Base-by-base conservation (phyloP, 2,329 filamentous ascomycete genomes). In the Colletotrichum limetticola region DNA sequence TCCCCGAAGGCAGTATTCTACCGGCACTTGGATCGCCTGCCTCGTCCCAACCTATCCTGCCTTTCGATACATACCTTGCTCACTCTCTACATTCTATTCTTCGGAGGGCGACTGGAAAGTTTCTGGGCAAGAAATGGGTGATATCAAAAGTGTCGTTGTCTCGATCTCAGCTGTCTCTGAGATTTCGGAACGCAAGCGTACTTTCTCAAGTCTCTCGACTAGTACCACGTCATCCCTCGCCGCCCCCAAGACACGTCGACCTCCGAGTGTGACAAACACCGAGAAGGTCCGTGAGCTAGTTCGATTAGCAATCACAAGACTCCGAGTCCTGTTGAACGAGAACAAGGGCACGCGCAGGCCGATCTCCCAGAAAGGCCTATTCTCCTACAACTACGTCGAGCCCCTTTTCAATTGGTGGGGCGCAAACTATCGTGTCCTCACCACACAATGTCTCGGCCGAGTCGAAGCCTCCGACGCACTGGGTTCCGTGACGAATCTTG, bases 401-500 rank as follows among this genome's bases (percentile, higher is more conserved):
- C 75, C 75, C 4, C 57, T 76, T 4, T 70, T 68, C 30, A 65
- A 71, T 57, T 75, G 74, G 72, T 75, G 72, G 69, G 74, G 69
- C 1, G 60, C 46, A 37, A 76, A 76, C 67, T 55, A 63, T 12
- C 74, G 75, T 28, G 30, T 76, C 26, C 64, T 76, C 1, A 46
- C 30, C 16, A 74, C 52, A 1, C 62, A 56, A 28, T 71, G 67
- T 49, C 71, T n/a, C 24, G 42, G 22, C 5, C 66, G 66, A 1
- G 52, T 68, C 14, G 61, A 68, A n/a, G 63, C 66, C 14, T 32
- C 49, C 16, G 72, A 71, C 24, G 55, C 70, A 4, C 57, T 66
- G 22, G 53, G 53, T 7, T 58, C 60, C 1, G 60, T 42, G 37
- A 37, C 35, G 1, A 53, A 53, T 19, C 16, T 74, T 16, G 28